These are phyloP conservation scores for Mimosa bimucronata DNA, from an alignment of 306 rosid species.

Conservation along the genomic window DNA sequence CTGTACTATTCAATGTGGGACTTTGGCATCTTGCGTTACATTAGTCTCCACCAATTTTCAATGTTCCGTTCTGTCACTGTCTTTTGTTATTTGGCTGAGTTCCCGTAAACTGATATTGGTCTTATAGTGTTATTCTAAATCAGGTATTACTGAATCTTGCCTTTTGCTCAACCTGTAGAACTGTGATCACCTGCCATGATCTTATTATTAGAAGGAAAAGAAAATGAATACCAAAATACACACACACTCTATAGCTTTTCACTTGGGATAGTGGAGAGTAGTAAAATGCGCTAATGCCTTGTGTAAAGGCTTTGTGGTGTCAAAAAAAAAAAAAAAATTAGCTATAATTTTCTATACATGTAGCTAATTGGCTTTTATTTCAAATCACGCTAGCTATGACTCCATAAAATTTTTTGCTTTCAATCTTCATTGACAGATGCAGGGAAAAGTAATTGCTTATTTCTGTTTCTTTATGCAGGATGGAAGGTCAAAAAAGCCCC, in stretches of 20 bases:
- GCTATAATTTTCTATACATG: not conserved
- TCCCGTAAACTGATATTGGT: not conserved
- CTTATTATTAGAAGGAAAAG: conserved; percentile 24
- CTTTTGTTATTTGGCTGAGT: not conserved
- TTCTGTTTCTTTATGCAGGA: conserved; percentile 47
- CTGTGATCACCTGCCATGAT: conserved; percentile 27
- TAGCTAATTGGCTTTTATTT: conserved; percentile 13
- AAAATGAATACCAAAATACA: not conserved
- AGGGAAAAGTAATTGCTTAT: conserved; percentile 29
- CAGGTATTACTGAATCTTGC: conserved; percentile 29
- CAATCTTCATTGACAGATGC: conserved; percentile 27
- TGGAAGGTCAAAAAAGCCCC: conserved; percentile 47
- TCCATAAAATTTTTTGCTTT: not conserved
- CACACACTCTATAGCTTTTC: not conserved
- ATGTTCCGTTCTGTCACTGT: no score
- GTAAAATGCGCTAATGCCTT: conserved; percentile 21
- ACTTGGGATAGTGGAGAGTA: conserved; percentile 24
- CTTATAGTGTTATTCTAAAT: not conserved
- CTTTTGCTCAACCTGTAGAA: not conserved
- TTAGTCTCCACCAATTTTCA: no score
- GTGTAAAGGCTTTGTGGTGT: not conserved
- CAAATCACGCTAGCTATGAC: conserved; percentile 5
- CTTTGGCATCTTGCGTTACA: no score
- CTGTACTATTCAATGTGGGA: no score
- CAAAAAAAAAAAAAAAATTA: conserved; percentile 8